Evolutionary conservation across 2,329 filamentous ascomycete genomes (phyloP), one percentile per base, ranked within the genome.

Genomic region (Falciphora oryzae): DNA sequence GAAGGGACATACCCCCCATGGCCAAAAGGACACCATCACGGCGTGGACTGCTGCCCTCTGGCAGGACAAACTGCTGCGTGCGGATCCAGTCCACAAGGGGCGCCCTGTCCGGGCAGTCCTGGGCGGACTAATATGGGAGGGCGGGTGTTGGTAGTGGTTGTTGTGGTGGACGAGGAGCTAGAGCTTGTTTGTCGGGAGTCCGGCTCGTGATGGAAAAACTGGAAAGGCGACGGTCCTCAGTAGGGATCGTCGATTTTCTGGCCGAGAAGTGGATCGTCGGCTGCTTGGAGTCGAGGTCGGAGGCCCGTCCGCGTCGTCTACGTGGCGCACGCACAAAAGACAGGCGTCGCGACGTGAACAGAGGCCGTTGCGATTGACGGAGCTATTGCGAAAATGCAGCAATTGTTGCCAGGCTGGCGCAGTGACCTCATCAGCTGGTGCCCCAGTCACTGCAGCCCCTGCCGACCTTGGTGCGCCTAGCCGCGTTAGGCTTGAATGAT

Each of bases 1-100:
- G 32, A 7, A 0, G 32, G 31, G 63, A 74, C 81, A 71, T 77
- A 92, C 90, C 81, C 86, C 88, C 87, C 90, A 96, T 68, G 92
- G 71, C 73, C 73, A 74, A 61, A 74, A 71, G 6, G 72, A 72
- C 62, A 75, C 70, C 73, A 74, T 74, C 35, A 32, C 56, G 50
- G 50, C 10, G 28, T 14, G 14, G n/a, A 22, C n/a, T 56, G 61
- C 31, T 62, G 32, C 53, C 29, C 28, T 13, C 38, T 14, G 22
- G 44, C 27, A 18, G 10, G n/a, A 56, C 28, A 56, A 27, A 8
- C 22, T 25, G 61, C 32, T 31, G 44, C 50, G 61, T 56, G 61
- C 28, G 27, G 28, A 38, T 53, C 56, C 61, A 53, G 61, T 62
- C 44, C 28, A 25, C 29, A 25, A 44, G 27, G 28, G 61, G 61